Evolutionary conservation across 108 stramenopile genomes (phyloP).

Genomic region (Parmales sp.): DNA sequence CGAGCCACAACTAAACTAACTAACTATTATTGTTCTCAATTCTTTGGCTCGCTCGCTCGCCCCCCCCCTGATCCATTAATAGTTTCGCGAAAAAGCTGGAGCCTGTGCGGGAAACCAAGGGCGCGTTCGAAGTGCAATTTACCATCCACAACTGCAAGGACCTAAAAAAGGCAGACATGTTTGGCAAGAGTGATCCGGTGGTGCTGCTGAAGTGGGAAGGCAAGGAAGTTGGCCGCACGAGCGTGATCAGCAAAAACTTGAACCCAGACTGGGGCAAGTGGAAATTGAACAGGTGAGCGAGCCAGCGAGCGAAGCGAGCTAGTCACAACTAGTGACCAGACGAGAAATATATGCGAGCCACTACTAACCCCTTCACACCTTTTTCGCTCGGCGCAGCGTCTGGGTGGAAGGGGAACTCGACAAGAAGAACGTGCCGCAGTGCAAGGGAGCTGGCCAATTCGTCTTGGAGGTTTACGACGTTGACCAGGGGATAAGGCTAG

Average conservation of each 20-base stretch:
- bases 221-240: background rate
- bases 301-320: no score
- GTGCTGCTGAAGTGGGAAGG: constrained; percentile 9
- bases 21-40: no score
- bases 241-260: background rate
- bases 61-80: no score
- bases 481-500: background rate
- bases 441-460: constrained; percentile 2
- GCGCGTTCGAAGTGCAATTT: background rate
- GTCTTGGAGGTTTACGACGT: background rate
- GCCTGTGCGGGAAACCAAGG: no score
- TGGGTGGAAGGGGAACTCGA: background rate
- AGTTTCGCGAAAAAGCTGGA: no score
- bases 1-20: no score
- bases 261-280: background rate
- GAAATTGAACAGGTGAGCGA: constrained; percentile 4
- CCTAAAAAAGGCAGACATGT: constrained; percentile 1
- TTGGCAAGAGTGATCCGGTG: constrained; percentile 2
- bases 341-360: no score
- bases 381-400: background rate
- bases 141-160: background rate
- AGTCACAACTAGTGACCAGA: no score
- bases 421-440: background rate
- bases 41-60: no score
- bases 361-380: background rate